Percentiles rank a stretch among this genome's conserved stretches.
phyloP scores from a whole-genome alignment of 2,329 filamentous ascomycete genomes.

The Celoporthe dispersa region DNA sequence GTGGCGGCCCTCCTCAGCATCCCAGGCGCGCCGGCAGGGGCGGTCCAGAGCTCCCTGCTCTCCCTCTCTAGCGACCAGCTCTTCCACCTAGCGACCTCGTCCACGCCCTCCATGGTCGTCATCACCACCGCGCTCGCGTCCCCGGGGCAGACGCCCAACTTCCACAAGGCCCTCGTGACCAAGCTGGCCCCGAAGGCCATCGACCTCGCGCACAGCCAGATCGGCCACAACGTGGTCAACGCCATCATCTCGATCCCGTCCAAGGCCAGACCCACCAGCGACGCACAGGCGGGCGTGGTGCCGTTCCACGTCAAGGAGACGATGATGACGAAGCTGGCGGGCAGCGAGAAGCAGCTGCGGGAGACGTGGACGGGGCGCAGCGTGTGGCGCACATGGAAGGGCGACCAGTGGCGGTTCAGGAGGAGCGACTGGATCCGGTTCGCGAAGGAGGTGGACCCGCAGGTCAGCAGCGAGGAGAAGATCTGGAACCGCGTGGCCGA shows the following conservation, averaged over 20 bases:
- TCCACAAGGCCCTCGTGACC: conserved; percentile 61
- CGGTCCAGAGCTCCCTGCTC: conserved; percentile 75
- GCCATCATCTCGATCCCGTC: conserved; percentile 55
- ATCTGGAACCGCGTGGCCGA: conserved; percentile 25
- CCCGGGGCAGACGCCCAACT: conserved; percentile 53
- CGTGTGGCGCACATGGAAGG: conserved; percentile 63
- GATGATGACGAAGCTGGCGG: conserved; percentile 54
- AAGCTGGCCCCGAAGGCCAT: conserved; percentile 49
- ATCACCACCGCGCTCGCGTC: conserved; percentile 55
- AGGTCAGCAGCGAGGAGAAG: conserved; percentile 29
- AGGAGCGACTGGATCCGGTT: conserved; percentile 60
- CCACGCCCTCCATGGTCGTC: conserved; percentile 53
- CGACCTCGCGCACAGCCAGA: conserved; percentile 53
- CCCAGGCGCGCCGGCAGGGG: conserved; percentile 67
- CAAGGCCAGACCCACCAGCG: conserved; percentile 46
- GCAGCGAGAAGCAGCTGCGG: conserved; percentile 54
- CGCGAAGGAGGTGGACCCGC: conserved; percentile 55
- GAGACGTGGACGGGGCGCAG: conserved; percentile 59
- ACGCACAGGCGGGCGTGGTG: conserved; percentile 42
- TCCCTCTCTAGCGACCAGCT: conserved; percentile 60
- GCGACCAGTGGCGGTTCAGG: conserved; percentile 60
- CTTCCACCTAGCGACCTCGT: conserved; percentile 65
- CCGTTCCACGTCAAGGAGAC: conserved; percentile 64
- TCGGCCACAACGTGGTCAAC: conserved; percentile 57
- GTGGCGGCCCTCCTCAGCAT: conserved; percentile 79